phyloP scores from a whole-genome alignment of 164 flowering plant genomes.

The Euptelea pleiosperma region DNA sequence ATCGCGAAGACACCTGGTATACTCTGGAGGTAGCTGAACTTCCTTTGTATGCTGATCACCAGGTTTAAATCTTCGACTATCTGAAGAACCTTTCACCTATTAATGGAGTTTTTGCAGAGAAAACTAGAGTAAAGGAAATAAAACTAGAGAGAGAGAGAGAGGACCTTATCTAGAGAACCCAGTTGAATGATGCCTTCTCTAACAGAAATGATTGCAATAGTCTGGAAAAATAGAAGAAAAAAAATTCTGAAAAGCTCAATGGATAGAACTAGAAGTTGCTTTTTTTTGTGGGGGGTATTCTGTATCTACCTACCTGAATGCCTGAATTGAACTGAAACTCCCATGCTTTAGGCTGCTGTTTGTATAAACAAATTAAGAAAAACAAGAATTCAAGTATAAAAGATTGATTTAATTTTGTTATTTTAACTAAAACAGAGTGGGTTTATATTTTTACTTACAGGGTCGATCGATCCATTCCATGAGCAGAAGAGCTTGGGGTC shows the following conservation, averaged over 20 bases:
- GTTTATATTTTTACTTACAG: slow-evolving; percentile 40
- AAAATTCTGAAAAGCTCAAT: neutral
- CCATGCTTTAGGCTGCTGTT: slow-evolving; percentile 84
- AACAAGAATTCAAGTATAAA: neutral
- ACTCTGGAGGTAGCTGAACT: slow-evolving; percentile 67
- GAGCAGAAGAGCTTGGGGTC: slow-evolving; percentile 47
- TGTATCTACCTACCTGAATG: slow-evolving; percentile 72
- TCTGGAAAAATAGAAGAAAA: slow-evolving; percentile 30
- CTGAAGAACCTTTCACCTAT: slow-evolving; percentile 24
- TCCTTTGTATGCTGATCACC: slow-evolving; percentile 66
- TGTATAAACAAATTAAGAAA: slow-evolving; percentile 2
- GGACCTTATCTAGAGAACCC: slow-evolving; percentile 74
- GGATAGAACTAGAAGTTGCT: neutral
- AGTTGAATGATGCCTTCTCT: slow-evolving; percentile 80
- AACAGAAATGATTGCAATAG: slow-evolving; percentile 69
- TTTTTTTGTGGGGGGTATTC: neutral
- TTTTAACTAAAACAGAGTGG: neutral
- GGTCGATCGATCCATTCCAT: slow-evolving; percentile 65
- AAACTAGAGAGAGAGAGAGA: neutral
- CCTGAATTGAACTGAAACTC: slow-evolving; percentile 72
- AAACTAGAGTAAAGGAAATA: neutral
- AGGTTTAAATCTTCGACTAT: slow-evolving; percentile 63
- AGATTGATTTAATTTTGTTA: neutral
- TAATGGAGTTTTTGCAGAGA: neutral
- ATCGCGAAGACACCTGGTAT: slow-evolving; percentile 56